These are phyloP conservation scores for Citrus cavaleriei DNA, from an alignment of 345 rosid genomes.

Conservation along the genomic window DNA sequence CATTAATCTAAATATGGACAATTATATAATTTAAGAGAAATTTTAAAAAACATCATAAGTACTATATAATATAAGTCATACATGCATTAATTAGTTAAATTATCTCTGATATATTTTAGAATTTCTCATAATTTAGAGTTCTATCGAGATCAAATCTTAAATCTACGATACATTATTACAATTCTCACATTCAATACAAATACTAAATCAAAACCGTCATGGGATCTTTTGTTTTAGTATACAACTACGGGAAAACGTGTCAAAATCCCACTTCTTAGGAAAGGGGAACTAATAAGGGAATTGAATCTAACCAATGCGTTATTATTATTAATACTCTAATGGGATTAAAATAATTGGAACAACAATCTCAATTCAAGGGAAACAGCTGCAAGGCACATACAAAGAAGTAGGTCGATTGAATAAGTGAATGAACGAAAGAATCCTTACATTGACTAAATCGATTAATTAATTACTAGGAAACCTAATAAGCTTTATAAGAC, in stretches of 20 bases:
- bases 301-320: not conserved
- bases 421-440: not conserved
- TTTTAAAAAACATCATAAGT: too few species aligned
- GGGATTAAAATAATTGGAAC: not conserved
- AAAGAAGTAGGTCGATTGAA: not conserved
- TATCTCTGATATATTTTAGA: fast-evolving
- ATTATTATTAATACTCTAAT: not conserved
- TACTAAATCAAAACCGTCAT: too few species aligned
- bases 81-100: too few species aligned
- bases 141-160: too few species aligned
- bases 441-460: not conserved
- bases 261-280: not conserved
- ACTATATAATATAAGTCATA: too few species aligned
- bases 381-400: not conserved
- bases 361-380: not conserved
- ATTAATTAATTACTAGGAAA: not conserved
- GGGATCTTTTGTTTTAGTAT: not conserved
- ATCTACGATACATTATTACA: too few species aligned
- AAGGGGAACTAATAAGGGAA: not conserved
- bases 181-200: too few species aligned
- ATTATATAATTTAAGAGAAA: too few species aligned
- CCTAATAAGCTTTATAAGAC: not conserved
- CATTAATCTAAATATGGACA: too few species aligned
- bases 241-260: not conserved
- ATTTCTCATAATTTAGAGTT: too few species aligned